Evolutionary conservation across 495 filamentous ascomycete species (phyloP).

Genomic region (Penicillium macrosclerotiorum): DNA sequence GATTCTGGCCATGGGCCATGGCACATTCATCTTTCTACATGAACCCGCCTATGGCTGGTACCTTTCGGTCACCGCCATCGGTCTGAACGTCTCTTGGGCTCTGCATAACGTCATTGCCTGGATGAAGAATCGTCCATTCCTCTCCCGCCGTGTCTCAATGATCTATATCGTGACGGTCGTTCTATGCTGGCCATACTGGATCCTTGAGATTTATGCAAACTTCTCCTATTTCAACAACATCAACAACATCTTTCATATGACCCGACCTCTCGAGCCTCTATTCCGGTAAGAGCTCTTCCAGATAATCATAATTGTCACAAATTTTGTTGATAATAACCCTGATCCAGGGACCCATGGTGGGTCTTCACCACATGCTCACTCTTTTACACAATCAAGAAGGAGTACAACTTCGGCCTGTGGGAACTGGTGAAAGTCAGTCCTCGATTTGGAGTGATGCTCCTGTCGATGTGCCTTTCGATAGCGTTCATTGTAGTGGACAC

Average conservation of each 20-base stretch:
- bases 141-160: slow-evolving; percentile 30
- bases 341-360: slow-evolving; percentile 59
- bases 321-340: neutral
- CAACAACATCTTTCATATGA: slow-evolving; percentile 48
- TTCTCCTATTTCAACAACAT: slow-evolving; percentile 51
- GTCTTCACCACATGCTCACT: slow-evolving; percentile 50
- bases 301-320: neutral
- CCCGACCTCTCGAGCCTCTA: slow-evolving; percentile 51
- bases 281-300: slow-evolving; percentile 32
- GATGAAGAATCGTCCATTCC: slow-evolving; percentile 48
- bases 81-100: slow-evolving; percentile 45
- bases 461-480: slow-evolving; percentile 52
- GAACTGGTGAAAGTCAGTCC: slow-evolving; percentile 51
- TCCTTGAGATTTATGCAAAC: slow-evolving; percentile 49
- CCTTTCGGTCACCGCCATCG: slow-evolving; percentile 43
- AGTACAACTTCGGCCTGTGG: slow-evolving; percentile 49
- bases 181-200: slow-evolving; percentile 45
- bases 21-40: slow-evolving; percentile 46
- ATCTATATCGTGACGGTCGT: slow-evolving; percentile 42
- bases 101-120: slow-evolving; percentile 51
- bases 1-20: slow-evolving; percentile 37
- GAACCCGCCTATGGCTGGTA: slow-evolving; percentile 46
- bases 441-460: slow-evolving; percentile 56
- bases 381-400: slow-evolving; percentile 52
- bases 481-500: slow-evolving; percentile 53